Evolutionary conservation across 140 eudicot species (phyloP), one percentile per base, ranked within the genome.

Genomic region (Ambrosia hybrid): DNA sequence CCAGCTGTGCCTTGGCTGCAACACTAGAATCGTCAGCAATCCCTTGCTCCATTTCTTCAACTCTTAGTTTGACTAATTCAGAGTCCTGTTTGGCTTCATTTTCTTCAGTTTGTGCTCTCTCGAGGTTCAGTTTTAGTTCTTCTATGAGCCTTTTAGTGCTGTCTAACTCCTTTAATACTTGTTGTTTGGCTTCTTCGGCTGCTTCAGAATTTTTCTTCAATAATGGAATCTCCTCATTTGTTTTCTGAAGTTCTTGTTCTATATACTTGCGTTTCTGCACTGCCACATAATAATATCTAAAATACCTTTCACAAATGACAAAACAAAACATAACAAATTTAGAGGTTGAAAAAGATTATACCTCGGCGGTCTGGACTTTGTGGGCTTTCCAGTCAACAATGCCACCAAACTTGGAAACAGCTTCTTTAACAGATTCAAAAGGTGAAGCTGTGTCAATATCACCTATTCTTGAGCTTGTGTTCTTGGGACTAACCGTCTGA

Each of bases 351-450:
- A 46, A 80, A 62, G 51, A 78, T 39, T 49, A 67, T 85, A 93
- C 98, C 97, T 93, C 98, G 13, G 81, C 77, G 3, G 96, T 82
- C 66, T 82, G 94, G 58, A 65, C 83, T 81, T 77, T 87, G 74
- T 93, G 96, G 70, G 98, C 96, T 81, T 94, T 94, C 97, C 97
- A 94, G 78, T 94, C 97, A 56, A 85, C 91, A 62, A 88, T 91
- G 37, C 99, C 99, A 15, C 99, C 99, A 59, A 90, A 94, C 71
- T 79, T 94, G 17, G 97, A 90, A 57, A 94, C 99, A 59, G 97
- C 97, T 67, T 82, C 90, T 81, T 86, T 94, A 61, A 94, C 99
- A 71, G 99, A 90, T 62, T 88, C 91, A 71, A 93, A 68, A 55
- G 97, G 97, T 36, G 96, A 82, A 33, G 97, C 85, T 73, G 96